Conservation (phyloP, 371 early-diverging fungal species). For the Chytridium lagenaria region DNA sequence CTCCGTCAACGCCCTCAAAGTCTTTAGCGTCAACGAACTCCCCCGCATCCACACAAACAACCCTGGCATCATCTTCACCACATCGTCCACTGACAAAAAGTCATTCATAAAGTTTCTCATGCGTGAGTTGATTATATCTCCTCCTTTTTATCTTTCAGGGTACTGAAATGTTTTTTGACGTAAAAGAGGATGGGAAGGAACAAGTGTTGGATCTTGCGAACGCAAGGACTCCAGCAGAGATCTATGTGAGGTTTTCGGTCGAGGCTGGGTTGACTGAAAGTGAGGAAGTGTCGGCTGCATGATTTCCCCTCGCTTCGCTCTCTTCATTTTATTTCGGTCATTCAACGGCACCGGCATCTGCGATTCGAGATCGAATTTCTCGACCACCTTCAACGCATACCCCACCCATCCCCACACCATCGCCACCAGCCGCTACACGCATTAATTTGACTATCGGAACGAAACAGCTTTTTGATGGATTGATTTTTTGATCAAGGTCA, state of each 20-base stretch:
- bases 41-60: conserved; percentile 2
- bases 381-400: too few relatives aligned
- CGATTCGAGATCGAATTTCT: too few relatives aligned
- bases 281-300: too few relatives aligned
- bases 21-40: conserved; percentile 14
- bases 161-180: background rate
- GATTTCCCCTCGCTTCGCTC: too few relatives aligned
- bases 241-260: background rate
- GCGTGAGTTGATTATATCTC: background rate
- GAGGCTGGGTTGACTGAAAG: background rate
- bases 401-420: too few relatives aligned
- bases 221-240: background rate
- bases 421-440: too few relatives aligned
- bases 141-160: background rate
- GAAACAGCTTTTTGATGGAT: too few relatives aligned
- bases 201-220: background rate
- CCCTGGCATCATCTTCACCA: background rate
- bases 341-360: too few relatives aligned
- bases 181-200: conserved; percentile 5
- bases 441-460: too few relatives aligned
- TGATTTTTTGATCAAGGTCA: too few relatives aligned
- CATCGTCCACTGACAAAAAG: background rate
- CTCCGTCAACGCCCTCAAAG: background rate
- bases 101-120: background rate
- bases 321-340: too few relatives aligned